Base-by-base conservation (phyloP, 169 alveolate genomes). In the Plasmodium coatneyi region DNA sequence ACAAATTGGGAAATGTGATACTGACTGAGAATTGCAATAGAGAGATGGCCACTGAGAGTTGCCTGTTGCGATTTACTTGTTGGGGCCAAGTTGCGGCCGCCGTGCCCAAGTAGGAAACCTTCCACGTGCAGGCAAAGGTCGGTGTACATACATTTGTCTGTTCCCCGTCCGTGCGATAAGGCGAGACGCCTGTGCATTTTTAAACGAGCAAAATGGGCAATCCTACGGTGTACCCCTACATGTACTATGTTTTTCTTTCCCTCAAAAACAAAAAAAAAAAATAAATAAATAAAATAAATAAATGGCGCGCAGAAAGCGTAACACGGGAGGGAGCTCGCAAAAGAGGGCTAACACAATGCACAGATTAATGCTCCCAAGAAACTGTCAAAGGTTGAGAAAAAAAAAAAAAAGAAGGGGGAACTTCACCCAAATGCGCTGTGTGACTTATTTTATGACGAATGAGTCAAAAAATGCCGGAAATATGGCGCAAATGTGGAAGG, bases 321-420 rank as follows among this genome's bases (percentile, higher is more conserved):
- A 60, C n/a, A 60, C 25, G 74, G 2, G 14, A 25, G 14, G 74
- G 32, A 60, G 14, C 2, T n/a, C 0, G 76, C 36, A 66, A 25
- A 66, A 66, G 30, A 10, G 76, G 36, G 14, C 2, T 66, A 66
- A 66, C 36, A 19, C 32, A 60, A 10, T 25, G 76, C 34, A 2
- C 36, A 66, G 76, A 66, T 66, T 66, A 66, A 66, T 66, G 76
- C 76, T 66, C 36, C 76, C 76, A 66, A 5, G 76, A 66, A 66
- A 66, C 22, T 22, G 34, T 66, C 36, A 66, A 19, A n/a, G 36
- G 36, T 66, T 19, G 36, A 6, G 36, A 60, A 25, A 36, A 19
- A 76, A 76, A 76, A 76, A 76, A 76, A 76, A 30, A 32, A 76
- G 30, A 76, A 76, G 0, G 32, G 12, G 28, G 83, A 56, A 5